Conservation (phyloP, 176 grass and related monocot genomes). For the Cocos nucifera region DNA sequence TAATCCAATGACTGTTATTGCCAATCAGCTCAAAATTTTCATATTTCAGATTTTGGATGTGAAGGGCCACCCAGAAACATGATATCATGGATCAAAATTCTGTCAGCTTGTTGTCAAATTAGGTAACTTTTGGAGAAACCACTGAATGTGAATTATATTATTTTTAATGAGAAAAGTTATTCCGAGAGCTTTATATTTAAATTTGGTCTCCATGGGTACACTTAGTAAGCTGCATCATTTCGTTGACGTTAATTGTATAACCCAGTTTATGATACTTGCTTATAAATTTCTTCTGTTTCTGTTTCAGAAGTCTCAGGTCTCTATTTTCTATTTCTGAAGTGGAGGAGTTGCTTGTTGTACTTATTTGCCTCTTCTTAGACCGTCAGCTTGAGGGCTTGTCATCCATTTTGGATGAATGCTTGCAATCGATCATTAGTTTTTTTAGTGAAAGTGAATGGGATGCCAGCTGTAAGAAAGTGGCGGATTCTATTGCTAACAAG, state of each 20-base stretch:
- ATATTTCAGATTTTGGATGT: constrained; percentile 28
- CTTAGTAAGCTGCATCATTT: too few relatives aligned
- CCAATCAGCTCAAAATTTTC: constrained; percentile 1
- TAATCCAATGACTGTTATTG: too few relatives aligned
- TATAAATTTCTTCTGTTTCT: constrained; percentile 11
- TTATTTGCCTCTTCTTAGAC: constrained; percentile 64
- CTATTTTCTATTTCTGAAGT: constrained; percentile 64
- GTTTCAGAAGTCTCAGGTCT: constrained; percentile 41
- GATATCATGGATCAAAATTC: constrained; percentile 61
- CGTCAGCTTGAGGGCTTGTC: constrained; percentile 51
- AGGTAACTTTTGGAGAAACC: constrained; percentile 36
- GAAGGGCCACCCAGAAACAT: constrained; percentile 68
- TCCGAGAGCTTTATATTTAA: too few relatives aligned
- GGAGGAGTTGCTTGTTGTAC: constrained; percentile 58
- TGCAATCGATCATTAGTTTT: constrained; percentile 56
- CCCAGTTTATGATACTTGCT: too few relatives aligned
- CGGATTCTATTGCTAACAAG: constrained; percentile 50
- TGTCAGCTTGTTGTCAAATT: constrained; percentile 72
- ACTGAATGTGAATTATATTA: background rate
- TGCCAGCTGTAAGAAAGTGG: constrained; percentile 43
- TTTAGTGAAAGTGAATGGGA: constrained; percentile 65
- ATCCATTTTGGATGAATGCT: constrained; percentile 46
- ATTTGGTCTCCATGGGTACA: too few relatives aligned
- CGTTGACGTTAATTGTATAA: too few relatives aligned
- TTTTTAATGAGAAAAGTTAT: too few relatives aligned